phyloP scores from a whole-genome alignment of 2,329 filamentous ascomycete species.

The Cordyceps cateniannulata region DNA sequence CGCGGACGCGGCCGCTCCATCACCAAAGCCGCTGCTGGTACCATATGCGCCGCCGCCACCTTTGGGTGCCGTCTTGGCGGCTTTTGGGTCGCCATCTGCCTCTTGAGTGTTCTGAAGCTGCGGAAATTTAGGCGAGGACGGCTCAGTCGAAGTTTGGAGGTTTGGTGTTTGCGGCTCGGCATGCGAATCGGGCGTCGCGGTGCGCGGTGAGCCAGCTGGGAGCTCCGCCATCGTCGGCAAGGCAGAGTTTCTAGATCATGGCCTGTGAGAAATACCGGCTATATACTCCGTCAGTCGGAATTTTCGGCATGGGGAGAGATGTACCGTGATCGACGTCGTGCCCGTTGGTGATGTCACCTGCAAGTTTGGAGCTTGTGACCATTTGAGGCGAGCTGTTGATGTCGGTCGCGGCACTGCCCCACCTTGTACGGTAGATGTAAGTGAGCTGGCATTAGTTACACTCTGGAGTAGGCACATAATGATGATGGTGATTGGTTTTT shows the following conservation, averaged over 20 bases:
- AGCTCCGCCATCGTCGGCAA: neutral
- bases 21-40: constrained; percentile 38
- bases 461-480: neutral
- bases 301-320: neutral
- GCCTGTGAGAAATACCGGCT: neutral
- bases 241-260: neutral
- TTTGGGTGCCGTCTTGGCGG: neutral
- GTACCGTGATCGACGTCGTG: neutral
- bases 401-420: constrained; percentile 6
- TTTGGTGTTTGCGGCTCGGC: neutral
- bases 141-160: neutral
- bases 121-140: constrained; percentile 26
- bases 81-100: constrained; percentile 13
- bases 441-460: neutral
- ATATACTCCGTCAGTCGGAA: neutral
- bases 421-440: neutral
- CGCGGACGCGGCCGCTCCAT: constrained; percentile 44
- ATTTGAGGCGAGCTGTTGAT: neutral
- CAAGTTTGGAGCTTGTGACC: neutral
- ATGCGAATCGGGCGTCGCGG: neutral
- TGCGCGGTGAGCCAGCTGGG: neutral
- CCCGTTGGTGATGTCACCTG: neutral
- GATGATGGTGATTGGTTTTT: neutral
- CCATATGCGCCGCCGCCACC: constrained; percentile 46
- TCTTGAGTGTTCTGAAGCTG: constrained; percentile 31